These are phyloP conservation scores for Neospermospora avenae DNA, from an alignment of 2,329 filamentous ascomycete species.

Conservation along the genomic window DNA sequence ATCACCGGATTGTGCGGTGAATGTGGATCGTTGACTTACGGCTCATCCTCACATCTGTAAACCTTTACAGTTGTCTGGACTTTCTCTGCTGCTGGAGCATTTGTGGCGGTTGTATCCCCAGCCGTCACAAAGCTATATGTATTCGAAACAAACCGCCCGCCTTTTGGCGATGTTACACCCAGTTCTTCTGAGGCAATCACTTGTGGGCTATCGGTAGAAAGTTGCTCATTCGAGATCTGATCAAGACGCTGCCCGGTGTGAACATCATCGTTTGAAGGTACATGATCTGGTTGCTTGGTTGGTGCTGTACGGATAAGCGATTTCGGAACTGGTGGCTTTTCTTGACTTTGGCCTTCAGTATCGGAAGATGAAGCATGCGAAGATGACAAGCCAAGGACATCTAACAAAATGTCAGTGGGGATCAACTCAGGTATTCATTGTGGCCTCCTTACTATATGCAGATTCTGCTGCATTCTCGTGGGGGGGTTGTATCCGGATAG, in stretches of 20 bases:
- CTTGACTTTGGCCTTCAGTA: neutral
- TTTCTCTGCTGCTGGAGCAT: neutral
- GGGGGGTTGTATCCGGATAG: neutral
- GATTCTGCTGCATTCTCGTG: neutral
- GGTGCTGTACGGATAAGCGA: neutral
- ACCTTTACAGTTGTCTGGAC: conserved; percentile 9
- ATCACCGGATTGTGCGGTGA: no score
- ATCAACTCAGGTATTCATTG: neutral
- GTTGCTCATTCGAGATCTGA: neutral
- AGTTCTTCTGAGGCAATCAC: neutral
- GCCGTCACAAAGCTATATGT: conserved; percentile 7
- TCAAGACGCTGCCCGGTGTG: neutral
- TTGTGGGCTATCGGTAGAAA: conserved; percentile 1
- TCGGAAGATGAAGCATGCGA: neutral
- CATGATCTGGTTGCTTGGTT: neutral
- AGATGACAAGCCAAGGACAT: neutral
- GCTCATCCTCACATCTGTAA: conserved; percentile 26
- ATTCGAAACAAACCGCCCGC: conserved; percentile 13
- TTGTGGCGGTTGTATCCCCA: neutral
- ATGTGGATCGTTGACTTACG: neutral
- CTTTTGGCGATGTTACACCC: neutral
- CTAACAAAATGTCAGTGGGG: neutral
- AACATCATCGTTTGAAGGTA: neutral
- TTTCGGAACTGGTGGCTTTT: neutral
- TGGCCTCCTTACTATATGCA: neutral